These are phyloP conservation scores for Daldinia sp. DNA, from an alignment of 2,329 filamentous ascomycete genomes.

Conservation along the genomic window DNA sequence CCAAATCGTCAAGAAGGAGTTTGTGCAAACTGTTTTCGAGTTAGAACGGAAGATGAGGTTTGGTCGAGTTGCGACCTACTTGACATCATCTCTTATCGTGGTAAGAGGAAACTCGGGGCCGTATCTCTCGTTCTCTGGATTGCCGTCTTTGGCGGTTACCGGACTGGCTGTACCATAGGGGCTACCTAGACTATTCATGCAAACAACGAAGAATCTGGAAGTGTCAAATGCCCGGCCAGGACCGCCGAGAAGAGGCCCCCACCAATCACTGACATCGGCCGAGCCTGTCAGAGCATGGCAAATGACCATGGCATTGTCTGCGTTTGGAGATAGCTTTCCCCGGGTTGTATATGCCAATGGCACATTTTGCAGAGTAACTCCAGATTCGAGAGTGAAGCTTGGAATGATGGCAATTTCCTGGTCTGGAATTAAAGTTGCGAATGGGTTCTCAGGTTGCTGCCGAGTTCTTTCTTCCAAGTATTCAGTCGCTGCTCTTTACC, in stretches of 20 bases:
- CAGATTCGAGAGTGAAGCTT: constrained; percentile 91
- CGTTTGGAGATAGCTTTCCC: constrained; percentile 65
- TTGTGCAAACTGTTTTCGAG: constrained; percentile 72
- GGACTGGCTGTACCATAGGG: constrained; percentile 89
- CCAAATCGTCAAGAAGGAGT: constrained; percentile 80
- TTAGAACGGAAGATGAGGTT: constrained; percentile 34
- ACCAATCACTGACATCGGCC: constrained; percentile 87
- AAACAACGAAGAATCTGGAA: constrained; percentile 84
- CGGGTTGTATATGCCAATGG: constrained; percentile 73
- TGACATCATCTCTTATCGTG: constrained; percentile 94
- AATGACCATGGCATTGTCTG: constrained; percentile 76
- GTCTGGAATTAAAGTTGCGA: constrained; percentile 83
- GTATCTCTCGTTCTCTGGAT: constrained; percentile 77
- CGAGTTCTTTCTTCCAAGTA: constrained; percentile 70
- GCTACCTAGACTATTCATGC: constrained; percentile 85
- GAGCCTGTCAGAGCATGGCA: constrained; percentile 88
- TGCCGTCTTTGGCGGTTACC: constrained; percentile 86
- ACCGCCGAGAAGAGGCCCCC: constrained; percentile 82
- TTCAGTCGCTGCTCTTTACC: constrained; percentile 63
- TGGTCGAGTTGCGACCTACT: constrained; percentile 61
- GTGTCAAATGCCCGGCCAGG: constrained; percentile 82
- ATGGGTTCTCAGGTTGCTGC: constrained; percentile 90
- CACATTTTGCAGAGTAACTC: constrained; percentile 80
- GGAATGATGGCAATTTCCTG: constrained; percentile 89
- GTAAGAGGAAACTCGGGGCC: constrained; percentile 96